phyloP scores from a whole-genome alignment of 305 asterid species.

The Withania somnifera region DNA sequence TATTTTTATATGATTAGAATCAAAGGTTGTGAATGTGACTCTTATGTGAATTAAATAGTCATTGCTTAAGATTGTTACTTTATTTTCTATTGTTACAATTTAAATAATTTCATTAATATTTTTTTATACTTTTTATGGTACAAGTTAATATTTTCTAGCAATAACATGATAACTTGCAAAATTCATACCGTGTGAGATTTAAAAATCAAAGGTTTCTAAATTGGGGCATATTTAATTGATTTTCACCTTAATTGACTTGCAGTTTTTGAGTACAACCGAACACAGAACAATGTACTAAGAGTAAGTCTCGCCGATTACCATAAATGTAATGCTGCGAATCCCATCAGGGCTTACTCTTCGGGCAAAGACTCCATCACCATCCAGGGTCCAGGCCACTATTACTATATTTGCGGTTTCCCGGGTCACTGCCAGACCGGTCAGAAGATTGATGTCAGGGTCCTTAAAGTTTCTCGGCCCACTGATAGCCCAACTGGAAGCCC shows the following conservation, averaged over 20 bases:
- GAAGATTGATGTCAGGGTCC: constrained; percentile 45
- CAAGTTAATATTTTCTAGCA: not conserved
- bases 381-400: constrained; percentile 37
- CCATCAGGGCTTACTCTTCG: constrained; percentile 24
- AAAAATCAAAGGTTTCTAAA: not conserved
- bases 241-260: not conserved
- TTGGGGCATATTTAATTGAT: not conserved
- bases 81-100: too few relatives aligned
- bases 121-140: not conserved
- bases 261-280: constrained; percentile 31
- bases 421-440: constrained; percentile 59
- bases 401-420: constrained; percentile 39
- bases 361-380: constrained; percentile 39
- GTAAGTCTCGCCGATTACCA: constrained; percentile 38
- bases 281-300: constrained; percentile 28
- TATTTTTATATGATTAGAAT: not conserved
- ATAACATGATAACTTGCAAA: not conserved
- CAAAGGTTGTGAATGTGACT: not conserved
- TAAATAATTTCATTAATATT: too few relatives aligned
- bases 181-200: not conserved
- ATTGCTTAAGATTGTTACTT: not conserved
- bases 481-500: constrained; percentile 9
- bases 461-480: not conserved
- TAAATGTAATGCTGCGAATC: constrained; percentile 22
- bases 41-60: too few relatives aligned